A percentile compares a stretch with the other conserved stretches of the same genome.
Evolutionary conservation across 495 filamentous ascomycete species (phyloP).

Genomic region (Pseudomonodictys pantanalensis): DNA sequence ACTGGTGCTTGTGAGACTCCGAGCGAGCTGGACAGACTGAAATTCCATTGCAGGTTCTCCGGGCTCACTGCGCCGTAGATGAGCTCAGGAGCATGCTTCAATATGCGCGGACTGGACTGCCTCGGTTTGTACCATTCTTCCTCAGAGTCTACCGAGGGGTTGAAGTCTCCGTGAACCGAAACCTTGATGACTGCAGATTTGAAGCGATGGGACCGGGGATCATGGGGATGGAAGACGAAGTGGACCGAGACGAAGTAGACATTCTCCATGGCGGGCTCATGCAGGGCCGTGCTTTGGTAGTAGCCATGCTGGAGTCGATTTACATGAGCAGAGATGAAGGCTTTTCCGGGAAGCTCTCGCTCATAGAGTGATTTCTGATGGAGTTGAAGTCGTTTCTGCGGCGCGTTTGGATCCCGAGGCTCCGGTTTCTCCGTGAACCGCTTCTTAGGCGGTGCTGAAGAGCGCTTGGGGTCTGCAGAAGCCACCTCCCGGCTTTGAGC

Average conservation of each 20-base stretch:
- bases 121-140: slow-evolving; percentile 4
- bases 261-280: slow-evolving; percentile 44
- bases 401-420: slow-evolving; percentile 25
- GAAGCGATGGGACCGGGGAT: slow-evolving; percentile 47
- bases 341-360: slow-evolving; percentile 48
- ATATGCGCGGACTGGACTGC: slow-evolving; percentile 40
- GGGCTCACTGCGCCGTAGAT: slow-evolving; percentile 54
- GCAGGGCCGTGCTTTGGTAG: slow-evolving; percentile 46
- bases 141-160: slow-evolving; percentile 4
- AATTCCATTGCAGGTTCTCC: slow-evolving; percentile 53
- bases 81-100: slow-evolving; percentile 54
- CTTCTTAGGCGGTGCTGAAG: too few species aligned
- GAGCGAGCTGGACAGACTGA: slow-evolving; percentile 50
- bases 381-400: slow-evolving; percentile 46
- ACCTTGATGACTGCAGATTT: slow-evolving; percentile 49
- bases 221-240: slow-evolving; percentile 51
- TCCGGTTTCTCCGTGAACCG: not conserved
- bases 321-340: slow-evolving; percentile 53
- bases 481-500: not conserved
- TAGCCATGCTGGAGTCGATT: slow-evolving; percentile 53
- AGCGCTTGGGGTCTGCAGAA: not conserved
- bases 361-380: slow-evolving; percentile 53
- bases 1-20: slow-evolving; percentile 49
- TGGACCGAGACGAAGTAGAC: slow-evolving; percentile 53
- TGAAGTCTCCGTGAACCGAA: slow-evolving; percentile 35